Conservation (phyloP, 441 rosid species). For the Populus hybrid region DNA sequence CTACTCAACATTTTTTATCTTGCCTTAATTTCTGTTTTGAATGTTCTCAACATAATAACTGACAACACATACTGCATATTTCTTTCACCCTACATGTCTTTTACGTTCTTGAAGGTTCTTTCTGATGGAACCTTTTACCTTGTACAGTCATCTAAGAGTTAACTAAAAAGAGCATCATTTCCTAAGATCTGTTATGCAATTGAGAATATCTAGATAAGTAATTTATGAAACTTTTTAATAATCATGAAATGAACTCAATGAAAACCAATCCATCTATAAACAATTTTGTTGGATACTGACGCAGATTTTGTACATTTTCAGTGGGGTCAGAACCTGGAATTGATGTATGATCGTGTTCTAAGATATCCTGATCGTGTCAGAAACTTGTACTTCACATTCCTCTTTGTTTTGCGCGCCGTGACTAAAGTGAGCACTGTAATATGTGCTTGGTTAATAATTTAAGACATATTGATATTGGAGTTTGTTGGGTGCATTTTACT, state of each 20-base stretch:
- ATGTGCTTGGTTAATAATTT: neutral
- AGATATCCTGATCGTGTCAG: constrained; percentile 78
- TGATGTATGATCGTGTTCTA: constrained; percentile 76
- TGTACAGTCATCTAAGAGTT: neutral
- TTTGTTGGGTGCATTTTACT: neutral
- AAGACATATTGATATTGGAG: neutral
- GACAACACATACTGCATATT: neutral
- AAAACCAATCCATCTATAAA: neutral
- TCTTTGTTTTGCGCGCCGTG: constrained; percentile 83
- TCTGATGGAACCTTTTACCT: neutral
- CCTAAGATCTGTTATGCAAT: neutral
- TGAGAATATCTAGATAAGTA: neutral
- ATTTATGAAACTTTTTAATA: no score
- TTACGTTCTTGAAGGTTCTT: neutral
- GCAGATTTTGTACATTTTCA: constrained; percentile 32
- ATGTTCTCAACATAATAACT: neutral
- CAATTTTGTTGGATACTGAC: neutral
- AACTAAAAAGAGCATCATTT: neutral
- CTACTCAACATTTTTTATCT: neutral
- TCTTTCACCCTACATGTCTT: neutral
- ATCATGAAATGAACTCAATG: neutral
- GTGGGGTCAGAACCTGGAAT: constrained; percentile 78
- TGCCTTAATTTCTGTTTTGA: neutral
- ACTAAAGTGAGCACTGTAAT: constrained; percentile 55
- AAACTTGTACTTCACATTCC: constrained; percentile 79